Percentiles rank a stretch among this genome's conserved stretches.
These are phyloP conservation scores for Trichoderma endophyticum DNA, from an alignment of 2,329 filamentous ascomycete genomes.

Conservation along the genomic window DNA sequence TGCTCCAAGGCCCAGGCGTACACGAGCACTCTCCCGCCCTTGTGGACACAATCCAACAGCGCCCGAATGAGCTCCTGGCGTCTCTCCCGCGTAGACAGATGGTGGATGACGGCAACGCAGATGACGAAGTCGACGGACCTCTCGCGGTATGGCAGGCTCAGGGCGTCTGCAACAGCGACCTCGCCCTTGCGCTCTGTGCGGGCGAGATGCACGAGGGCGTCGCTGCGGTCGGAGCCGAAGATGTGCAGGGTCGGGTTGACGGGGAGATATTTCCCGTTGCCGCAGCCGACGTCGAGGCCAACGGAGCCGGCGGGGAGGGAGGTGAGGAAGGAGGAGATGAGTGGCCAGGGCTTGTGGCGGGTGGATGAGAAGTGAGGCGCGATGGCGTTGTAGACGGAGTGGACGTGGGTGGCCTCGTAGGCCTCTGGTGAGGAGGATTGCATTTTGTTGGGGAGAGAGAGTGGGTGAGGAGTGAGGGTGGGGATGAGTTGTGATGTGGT, in stretches of 20 bases:
- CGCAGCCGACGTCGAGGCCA: constrained; percentile 89
- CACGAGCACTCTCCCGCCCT: constrained; percentile 68
- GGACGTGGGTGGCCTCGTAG: constrained; percentile 87
- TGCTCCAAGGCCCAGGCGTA: constrained; percentile 98
- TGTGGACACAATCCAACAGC: constrained; percentile 64
- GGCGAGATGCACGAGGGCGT: constrained; percentile 52
- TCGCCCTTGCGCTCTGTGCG: constrained; percentile 51
- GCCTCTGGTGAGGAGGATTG: constrained; percentile 38
- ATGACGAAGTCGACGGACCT: constrained; percentile 74
- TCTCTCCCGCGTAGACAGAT: constrained; percentile 75
- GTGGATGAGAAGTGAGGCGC: constrained; percentile 81
- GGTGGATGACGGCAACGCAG: constrained; percentile 90
- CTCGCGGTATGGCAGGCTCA: constrained; percentile 74
- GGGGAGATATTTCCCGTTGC: constrained; percentile 91
- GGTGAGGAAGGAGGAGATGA: constrained; percentile 75
- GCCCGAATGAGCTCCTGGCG: constrained; percentile 68
- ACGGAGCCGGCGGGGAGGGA: constrained; percentile 65
- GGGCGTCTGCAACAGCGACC: constrained; percentile 74
- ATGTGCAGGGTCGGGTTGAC: constrained; percentile 78
- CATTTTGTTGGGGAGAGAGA: not conserved
- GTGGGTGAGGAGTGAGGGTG: not conserved
- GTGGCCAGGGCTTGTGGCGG: constrained; percentile 83
- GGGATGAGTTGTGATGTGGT: not conserved
- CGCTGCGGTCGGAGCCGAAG: constrained; percentile 78
- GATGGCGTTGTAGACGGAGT: constrained; percentile 86